Percentiles rank a stretch among this genome's conserved stretches.
phyloP scores from a whole-genome alignment of 345 rosid genomes.

The Camelina hispida region DNA sequence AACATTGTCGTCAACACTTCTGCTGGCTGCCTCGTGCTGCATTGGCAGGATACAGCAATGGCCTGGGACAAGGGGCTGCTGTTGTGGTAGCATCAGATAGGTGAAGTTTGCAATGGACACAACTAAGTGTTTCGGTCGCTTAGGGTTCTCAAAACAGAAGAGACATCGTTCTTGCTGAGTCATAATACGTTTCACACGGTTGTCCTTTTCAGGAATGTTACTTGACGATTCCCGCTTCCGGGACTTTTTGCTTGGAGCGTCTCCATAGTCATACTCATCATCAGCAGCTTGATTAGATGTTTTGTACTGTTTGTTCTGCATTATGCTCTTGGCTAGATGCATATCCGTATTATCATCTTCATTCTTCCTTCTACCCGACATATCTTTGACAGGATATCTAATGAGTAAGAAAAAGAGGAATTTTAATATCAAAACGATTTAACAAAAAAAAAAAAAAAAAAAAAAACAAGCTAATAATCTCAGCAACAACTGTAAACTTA shows the following conservation, averaged over 20 bases:
- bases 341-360: constrained; percentile 74
- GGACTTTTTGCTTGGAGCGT: constrained; percentile 65
- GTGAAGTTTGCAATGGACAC: constrained; percentile 91
- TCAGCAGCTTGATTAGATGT: constrained; percentile 73
- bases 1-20: constrained; percentile 71
- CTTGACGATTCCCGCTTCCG: constrained; percentile 48
- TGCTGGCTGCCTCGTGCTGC: constrained; percentile 88
- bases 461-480: background rate
- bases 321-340: constrained; percentile 75
- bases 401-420: constrained; percentile 4
- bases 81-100: constrained; percentile 83
- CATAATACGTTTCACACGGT: constrained; percentile 58
- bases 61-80: constrained; percentile 79
- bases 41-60: constrained; percentile 89
- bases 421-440: background rate
- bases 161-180: constrained; percentile 96
- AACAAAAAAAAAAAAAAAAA: background rate
- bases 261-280: constrained; percentile 92
- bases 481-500: constrained; percentile 30
- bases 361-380: constrained; percentile 52
- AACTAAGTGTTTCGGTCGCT: constrained; percentile 80
- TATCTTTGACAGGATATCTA: constrained; percentile 50
- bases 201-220: constrained; percentile 48
- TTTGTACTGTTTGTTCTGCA: constrained; percentile 71
- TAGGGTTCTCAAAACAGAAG: constrained; percentile 93